Evolutionary conservation across 768 basidiomycete genomes (phyloP), one percentile per base, ranked within the genome.

Genomic region (Agaricus bisporus): DNA sequence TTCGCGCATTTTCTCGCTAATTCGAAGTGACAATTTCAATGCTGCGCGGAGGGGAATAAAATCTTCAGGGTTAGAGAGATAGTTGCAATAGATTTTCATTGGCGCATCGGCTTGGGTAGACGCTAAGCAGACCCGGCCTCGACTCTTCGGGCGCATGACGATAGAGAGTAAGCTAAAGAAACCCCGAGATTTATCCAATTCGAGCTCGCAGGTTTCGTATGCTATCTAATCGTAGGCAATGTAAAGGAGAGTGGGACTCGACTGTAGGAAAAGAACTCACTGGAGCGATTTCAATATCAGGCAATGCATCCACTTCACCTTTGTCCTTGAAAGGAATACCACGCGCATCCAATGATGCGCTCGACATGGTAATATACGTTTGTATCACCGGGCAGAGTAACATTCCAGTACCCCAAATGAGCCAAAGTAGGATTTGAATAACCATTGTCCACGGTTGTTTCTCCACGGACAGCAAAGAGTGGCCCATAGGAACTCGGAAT

Each of bases 51-150:
- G 67, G 58, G 72, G 75, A 35, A 66, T 59, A 32, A 73, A 49
- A 58, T 79, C 78, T 57, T 76, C 73, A 1, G 62, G 62, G 22
- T 68, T 65, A 42, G 71, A 60, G 44, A 78, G 60, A 53, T 80
- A 78, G 72, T 70, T 73, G 1, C 77, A 77, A 54, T 79, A 63
- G 28, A 79, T 66, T 43, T 60, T 65, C n/a, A 77, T 76, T 49
- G 72, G 61, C 5, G 67, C 71, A 63, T 72, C 78, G 12, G 76
- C 72, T 57, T 68, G 66, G 4, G 67, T 55, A 12, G 73, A 73
- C 14, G 69, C 73, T 22, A 80, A 61, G 14, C 61, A 56, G 35
- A 80, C 59, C 3, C 57, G 61, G 2, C 78, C 78, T 29, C 60
- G 61, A 58, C 78, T 79, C 9, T 66, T 68, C 17, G 78, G 77